Percentiles rank a stretch among this genome's conserved stretches.
phyloP scores from a whole-genome alignment of 2,329 filamentous ascomycete species.

The Aspergillus tanneri region DNA sequence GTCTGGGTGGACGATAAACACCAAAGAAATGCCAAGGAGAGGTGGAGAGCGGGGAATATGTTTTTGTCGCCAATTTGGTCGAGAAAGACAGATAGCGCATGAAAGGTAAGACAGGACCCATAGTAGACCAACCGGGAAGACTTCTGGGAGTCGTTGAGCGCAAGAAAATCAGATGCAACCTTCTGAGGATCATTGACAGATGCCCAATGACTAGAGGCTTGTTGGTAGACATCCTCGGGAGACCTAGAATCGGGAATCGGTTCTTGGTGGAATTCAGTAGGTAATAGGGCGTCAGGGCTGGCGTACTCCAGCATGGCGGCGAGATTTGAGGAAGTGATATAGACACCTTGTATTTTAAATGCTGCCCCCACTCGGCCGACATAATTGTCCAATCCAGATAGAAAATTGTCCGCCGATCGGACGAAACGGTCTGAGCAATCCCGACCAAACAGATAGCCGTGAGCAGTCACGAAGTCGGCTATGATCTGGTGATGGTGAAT shows the following conservation, averaged over 20 bases:
- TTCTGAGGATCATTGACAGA: constrained; percentile 11
- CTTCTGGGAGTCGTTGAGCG: constrained; percentile 15
- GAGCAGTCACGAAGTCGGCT: constrained; percentile 53
- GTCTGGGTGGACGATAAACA: constrained; percentile 39
- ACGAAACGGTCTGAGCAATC: constrained; percentile 40
- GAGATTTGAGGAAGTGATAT: constrained; percentile 56
- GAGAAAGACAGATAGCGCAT: constrained; percentile 46
- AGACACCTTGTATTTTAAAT: constrained; percentile 55
- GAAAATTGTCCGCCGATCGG: constrained; percentile 40
- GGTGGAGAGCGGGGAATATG: constrained; percentile 55
- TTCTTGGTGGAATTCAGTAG: constrained; percentile 26
- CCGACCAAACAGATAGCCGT: constrained; percentile 50
- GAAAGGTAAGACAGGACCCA: constrained; percentile 43
- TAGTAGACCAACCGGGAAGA: constrained; percentile 34
- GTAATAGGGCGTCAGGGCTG: constrained; percentile 34
- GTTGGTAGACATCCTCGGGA: constrained; percentile 13
- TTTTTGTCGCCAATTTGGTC: constrained; percentile 52
- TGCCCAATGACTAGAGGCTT: constrained; percentile 27
- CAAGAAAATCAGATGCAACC: constrained; percentile 16
- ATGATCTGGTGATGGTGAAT: constrained; percentile 40
- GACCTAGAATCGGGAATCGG: constrained; percentile 14
- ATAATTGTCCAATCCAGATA: constrained; percentile 48
- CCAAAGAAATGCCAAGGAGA: constrained; percentile 55
- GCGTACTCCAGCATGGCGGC: constrained; percentile 58
- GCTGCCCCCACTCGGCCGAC: constrained; percentile 49